These are phyloP conservation scores for Colletotrichum lentis DNA, from an alignment of 2,329 filamentous ascomycete genomes.

Conservation along the genomic window DNA sequence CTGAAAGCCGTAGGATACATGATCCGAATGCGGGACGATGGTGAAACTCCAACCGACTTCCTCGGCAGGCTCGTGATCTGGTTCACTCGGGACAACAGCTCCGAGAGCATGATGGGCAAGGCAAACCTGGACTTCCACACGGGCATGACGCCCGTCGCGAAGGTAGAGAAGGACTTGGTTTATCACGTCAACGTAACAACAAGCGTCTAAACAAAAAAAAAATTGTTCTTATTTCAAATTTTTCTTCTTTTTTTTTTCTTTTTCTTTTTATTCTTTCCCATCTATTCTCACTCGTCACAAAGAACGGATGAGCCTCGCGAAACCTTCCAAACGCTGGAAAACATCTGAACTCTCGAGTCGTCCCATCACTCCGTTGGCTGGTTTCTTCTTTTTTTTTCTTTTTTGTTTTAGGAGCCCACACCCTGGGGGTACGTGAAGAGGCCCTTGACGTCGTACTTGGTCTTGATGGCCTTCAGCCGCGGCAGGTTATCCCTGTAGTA, in stretches of 20 bases:
- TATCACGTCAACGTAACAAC: background rate
- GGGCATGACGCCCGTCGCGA: background rate
- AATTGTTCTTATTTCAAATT: background rate
- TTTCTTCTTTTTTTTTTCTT: too few relatives aligned
- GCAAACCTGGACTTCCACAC: background rate
- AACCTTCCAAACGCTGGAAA: too few relatives aligned
- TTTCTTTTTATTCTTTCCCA: background rate
- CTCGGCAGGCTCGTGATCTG: constrained; percentile 4
- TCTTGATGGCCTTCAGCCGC: constrained; percentile 51
- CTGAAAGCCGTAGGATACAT: constrained; percentile 15
- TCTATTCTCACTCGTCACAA: background rate
- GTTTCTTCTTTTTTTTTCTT: too few relatives aligned
- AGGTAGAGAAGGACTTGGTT: background rate
- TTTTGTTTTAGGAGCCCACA: constrained; percentile 5
- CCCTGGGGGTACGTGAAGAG: constrained; percentile 53
- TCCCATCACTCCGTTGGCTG: background rate
- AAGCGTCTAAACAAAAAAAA: background rate
- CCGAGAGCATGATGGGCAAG: background rate
- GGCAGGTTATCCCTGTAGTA: constrained; percentile 57
- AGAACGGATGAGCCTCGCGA: too few relatives aligned
- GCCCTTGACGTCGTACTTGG: constrained; percentile 50
- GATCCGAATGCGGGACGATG: background rate
- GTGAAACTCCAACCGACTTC: background rate
- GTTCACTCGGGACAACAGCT: background rate
- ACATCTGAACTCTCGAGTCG: background rate